These are phyloP conservation scores for Dentipellis fragilis DNA, from an alignment of 768 basidiomycete genomes.

Conservation along the genomic window DNA sequence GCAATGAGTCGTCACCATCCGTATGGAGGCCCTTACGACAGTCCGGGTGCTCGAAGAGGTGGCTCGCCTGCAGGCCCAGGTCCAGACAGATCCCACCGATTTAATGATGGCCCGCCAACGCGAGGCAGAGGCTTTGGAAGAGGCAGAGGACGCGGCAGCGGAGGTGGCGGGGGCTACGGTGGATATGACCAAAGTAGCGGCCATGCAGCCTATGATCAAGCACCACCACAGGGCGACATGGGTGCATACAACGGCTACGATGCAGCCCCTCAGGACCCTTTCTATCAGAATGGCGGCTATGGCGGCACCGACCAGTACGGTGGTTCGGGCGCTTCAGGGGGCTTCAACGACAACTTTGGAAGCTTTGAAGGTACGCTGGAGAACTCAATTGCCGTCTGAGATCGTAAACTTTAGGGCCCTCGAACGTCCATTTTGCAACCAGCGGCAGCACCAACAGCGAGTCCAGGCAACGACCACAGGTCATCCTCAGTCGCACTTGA, in stretches of 20 bases:
- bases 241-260: slow-evolving; percentile 67
- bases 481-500: neutral
- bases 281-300: slow-evolving; percentile 60
- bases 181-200: slow-evolving; percentile 42
- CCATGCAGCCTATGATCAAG: slow-evolving; percentile 55
- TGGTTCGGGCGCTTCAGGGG: slow-evolving; percentile 33
- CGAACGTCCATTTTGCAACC: slow-evolving; percentile 2
- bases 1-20: slow-evolving; percentile 87
- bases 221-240: slow-evolving; percentile 47
- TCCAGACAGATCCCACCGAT: slow-evolving; percentile 16
- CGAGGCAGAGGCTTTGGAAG: slow-evolving; percentile 62
- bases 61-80: slow-evolving; percentile 15
- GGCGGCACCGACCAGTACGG: slow-evolving; percentile 44
- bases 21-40: slow-evolving; percentile 38
- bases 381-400: slow-evolving; percentile 16
- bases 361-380: slow-evolving; percentile 81
- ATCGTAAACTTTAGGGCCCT: slow-evolving; percentile 8
- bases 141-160: slow-evolving; percentile 63
- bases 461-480: neutral
- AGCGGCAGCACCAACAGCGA: neutral
- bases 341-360: slow-evolving; percentile 49
- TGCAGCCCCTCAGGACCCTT: slow-evolving; percentile 42
- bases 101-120: slow-evolving; percentile 42
- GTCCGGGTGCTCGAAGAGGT: slow-evolving; percentile 13
- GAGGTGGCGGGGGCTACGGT: slow-evolving; percentile 27